phyloP scores from a whole-genome alignment of 139 green algal species.

The Mychonastes homosphaera region DNA sequence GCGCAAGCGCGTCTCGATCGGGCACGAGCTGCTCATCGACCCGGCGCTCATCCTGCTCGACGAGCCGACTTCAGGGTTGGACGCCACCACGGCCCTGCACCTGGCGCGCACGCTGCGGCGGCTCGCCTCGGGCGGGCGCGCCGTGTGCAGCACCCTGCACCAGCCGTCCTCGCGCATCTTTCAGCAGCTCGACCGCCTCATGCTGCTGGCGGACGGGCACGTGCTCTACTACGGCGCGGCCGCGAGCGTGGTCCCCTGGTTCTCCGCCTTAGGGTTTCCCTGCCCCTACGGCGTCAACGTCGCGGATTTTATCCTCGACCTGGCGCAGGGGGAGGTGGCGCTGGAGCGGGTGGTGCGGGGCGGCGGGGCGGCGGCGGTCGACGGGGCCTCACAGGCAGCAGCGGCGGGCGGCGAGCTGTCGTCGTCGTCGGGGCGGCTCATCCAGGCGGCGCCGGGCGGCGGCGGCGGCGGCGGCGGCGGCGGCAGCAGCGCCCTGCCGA shows the following conservation, averaged over 20 bases:
- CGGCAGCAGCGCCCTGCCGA: no score
- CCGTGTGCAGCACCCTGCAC: constrained; percentile 84
- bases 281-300: constrained; percentile 62
- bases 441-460: not conserved
- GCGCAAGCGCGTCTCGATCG: constrained; percentile 81
- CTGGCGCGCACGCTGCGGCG: constrained; percentile 53
- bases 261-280: constrained; percentile 37
- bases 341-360: no score
- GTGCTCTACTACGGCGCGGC: constrained; percentile 71
- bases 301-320: constrained; percentile 70
- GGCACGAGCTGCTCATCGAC: constrained; percentile 86
- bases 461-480: not conserved
- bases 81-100: constrained; percentile 81
- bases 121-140: constrained; percentile 54
- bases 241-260: constrained; percentile 41
- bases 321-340: constrained; percentile 31
- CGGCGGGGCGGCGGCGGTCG: constrained; percentile 8
- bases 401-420: constrained; percentile 8
- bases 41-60: constrained; percentile 78
- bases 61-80: constrained; percentile 56
- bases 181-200: constrained; percentile 59
- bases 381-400: not conserved
- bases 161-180: constrained; percentile 79
- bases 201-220: constrained; percentile 59
- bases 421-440: not conserved